These are phyloP conservation scores for Sporisorium exsertum DNA, from an alignment of 1,284 basidiomycete genomes.

Conservation along the genomic window DNA sequence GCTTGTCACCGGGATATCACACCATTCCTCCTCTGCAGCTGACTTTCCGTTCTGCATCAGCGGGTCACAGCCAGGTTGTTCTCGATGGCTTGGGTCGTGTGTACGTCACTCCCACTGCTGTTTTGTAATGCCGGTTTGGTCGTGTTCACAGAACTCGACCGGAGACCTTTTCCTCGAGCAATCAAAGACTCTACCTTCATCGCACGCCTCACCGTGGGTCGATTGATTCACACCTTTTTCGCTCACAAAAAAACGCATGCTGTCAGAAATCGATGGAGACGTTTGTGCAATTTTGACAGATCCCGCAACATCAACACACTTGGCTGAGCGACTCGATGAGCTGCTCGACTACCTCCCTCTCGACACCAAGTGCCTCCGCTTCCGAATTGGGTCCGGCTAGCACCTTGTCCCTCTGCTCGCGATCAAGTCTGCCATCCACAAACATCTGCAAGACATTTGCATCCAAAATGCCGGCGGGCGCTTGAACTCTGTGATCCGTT, in stretches of 20 bases:
- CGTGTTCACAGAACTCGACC: no score
- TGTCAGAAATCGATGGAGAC: neutral
- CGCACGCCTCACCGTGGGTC: neutral
- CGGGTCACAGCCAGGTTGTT: neutral
- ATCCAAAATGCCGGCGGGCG: slow-evolving; percentile 57
- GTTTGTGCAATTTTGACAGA: neutral
- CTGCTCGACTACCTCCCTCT: slow-evolving; percentile 33
- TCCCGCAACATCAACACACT: slow-evolving; percentile 11
- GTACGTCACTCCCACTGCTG: slow-evolving; percentile 23
- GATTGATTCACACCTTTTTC: neutral
- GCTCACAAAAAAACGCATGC: neutral
- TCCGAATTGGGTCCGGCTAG: slow-evolving; percentile 23
- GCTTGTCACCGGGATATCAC: slow-evolving; percentile 30
- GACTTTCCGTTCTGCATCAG: neutral
- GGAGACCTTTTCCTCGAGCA: no score
- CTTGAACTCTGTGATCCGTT: slow-evolving; percentile 64
- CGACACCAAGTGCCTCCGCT: slow-evolving; percentile 22
- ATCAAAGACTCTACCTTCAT: no score
- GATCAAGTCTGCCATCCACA: slow-evolving; percentile 33
- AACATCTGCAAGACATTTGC: slow-evolving; percentile 55
- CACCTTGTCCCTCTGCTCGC: slow-evolving; percentile 21
- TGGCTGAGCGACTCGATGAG: slow-evolving; percentile 33
- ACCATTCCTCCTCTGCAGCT: slow-evolving; percentile 18
- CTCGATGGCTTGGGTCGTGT: slow-evolving; percentile 24
- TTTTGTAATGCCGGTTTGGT: slow-evolving; percentile 11